phyloP scores from a whole-genome alignment of 2,329 filamentous ascomycete genomes.

The Neurospora sp. region DNA sequence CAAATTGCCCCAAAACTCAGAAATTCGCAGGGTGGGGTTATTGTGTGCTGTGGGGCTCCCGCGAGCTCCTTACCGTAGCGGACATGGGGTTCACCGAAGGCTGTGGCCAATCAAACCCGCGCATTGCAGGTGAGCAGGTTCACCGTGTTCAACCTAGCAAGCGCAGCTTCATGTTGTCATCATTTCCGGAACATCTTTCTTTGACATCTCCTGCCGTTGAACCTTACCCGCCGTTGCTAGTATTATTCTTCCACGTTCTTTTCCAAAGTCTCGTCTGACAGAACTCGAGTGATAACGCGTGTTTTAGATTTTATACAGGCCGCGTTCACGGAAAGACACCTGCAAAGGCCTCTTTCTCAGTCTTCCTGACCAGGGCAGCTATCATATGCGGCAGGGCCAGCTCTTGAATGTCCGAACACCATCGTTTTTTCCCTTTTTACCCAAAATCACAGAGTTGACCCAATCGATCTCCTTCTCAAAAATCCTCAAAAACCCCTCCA shows the following conservation, averaged over 20 bases:
- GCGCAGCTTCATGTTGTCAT: neutral
- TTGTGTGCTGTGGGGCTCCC: slow-evolving; percentile 7
- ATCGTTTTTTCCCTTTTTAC: neutral
- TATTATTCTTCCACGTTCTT: neutral
- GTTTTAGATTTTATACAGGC: neutral
- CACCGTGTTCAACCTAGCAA: neutral
- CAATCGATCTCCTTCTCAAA: neutral
- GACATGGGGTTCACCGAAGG: neutral
- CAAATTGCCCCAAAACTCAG: slow-evolving; percentile 13
- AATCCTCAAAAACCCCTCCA: neutral
- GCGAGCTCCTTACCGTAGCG: neutral
- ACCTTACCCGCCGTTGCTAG: neutral
- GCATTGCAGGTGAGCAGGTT: neutral
- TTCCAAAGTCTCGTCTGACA: neutral
- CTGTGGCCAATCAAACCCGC: neutral
- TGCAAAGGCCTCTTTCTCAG: neutral
- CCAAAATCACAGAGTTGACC: neutral
- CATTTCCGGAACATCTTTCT: neutral
- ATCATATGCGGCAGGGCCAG: neutral
- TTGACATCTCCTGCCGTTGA: neutral
- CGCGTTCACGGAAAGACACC: neutral
- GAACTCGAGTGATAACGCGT: neutral
- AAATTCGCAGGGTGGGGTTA: slow-evolving; percentile 18
- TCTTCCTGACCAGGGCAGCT: neutral
- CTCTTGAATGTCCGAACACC: neutral